Evolutionary conservation across 305 asterid species (phyloP), one percentile per base, ranked within the genome.

Genomic region (Salvia sclarea): DNA sequence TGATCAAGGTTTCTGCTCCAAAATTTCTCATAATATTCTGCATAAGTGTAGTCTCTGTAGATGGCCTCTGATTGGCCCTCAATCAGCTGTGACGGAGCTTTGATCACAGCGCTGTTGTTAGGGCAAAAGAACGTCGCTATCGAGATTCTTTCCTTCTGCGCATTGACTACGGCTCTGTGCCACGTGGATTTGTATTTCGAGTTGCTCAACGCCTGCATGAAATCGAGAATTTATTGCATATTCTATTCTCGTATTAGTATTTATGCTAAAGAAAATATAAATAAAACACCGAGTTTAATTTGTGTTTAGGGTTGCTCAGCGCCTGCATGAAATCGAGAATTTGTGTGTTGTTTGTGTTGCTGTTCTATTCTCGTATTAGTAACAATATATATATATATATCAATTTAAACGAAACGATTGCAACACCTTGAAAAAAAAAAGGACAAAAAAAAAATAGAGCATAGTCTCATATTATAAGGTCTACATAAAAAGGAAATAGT

Each of bases 1-100:
- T 88, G 86, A 54, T 89, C 96, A n/a, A 90, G 84, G 57, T 86
- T 84, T 53, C 96, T 83, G 77, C 90, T 86, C 98, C 98, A 92
- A 30, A 88, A 92, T 81, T 85, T 88, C 0, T 73, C 79, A 75
- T 88, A 92, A 47, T 92, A 92, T 77, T 89, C 97, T 0, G 80
- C 86, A 67, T 92, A 92, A 0, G 96, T 89, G 75, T 58, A 92
- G 52, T 83, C 89, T 60, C 73, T 76, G 58, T 90, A 92, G 18
- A 85, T 18, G 3, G 81, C 57, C 13, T 77, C 56, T 5, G 80
- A 70, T 38, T 75, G 83, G n/a, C 78, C 88, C 16, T 68, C 77
- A 18, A 57, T 52, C 14, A 92, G 91, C 22, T 75, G 75, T 33
- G 71, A 75, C 1, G 98, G 96, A 41, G 97, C 95, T 60, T 82